A percentile compares a stretch with the other conserved stretches of the same genome.
These are phyloP conservation scores for Aspergillus brasiliensis DNA, from an alignment of 2,329 filamentous ascomycete genomes.

Conservation along the genomic window DNA sequence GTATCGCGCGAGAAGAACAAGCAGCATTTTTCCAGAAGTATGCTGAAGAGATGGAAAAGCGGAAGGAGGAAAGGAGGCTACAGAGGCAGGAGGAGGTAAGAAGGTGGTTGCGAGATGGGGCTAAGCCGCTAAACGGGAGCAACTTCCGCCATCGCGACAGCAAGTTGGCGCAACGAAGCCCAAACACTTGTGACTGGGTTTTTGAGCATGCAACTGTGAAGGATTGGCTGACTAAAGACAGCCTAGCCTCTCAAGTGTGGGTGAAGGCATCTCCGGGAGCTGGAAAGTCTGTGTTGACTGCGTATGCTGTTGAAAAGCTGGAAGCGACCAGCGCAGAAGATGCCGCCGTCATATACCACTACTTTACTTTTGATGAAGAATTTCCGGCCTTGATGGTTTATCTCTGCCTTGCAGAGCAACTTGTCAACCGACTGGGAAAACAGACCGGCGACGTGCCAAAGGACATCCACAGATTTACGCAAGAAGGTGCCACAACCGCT, in stretches of 20 bases:
- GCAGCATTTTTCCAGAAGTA: background rate
- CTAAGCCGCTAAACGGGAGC: background rate
- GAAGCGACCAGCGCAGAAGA: background rate
- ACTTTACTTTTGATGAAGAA: conserved; percentile 5
- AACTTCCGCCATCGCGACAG: conserved; percentile 4
- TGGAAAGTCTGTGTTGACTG: conserved; percentile 2
- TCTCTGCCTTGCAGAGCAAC: conserved; percentile 4
- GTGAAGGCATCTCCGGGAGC: background rate
- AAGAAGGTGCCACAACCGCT: conserved; percentile 1
- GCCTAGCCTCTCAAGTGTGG: background rate
- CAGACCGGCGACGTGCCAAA: background rate
- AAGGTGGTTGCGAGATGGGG: background rate
- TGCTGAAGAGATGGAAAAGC: background rate
- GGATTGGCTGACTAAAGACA: background rate
- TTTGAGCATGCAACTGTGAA: background rate
- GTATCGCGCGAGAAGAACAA: conserved; percentile 3
- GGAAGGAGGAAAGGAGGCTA: background rate
- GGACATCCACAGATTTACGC: background rate
- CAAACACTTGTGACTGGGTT: background rate
- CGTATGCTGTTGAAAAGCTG: background rate
- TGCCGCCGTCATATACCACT: background rate
- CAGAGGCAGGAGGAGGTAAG: conserved; percentile 3
- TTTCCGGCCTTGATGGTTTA: conserved; percentile 1
- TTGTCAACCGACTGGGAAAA: conserved; percentile 4
- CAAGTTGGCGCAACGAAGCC: background rate